Conservation (phyloP, 768 basidiomycete genomes). For the Collybiopsis luxurians region DNA sequence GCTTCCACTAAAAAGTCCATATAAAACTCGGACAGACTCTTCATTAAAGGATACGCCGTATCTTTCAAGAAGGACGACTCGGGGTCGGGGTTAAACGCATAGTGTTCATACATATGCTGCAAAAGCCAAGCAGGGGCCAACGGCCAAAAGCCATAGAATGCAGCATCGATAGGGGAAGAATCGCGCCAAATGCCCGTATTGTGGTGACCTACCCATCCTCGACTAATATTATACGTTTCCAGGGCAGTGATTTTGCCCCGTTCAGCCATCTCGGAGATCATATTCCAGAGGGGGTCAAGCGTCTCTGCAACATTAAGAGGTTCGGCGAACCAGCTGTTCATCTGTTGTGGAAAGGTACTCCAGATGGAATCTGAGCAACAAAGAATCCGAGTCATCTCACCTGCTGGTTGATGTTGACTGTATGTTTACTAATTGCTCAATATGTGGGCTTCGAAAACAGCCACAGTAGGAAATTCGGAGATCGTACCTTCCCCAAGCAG, state of each 20-base stretch:
- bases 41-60: slow-evolving; percentile 12
- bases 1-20: slow-evolving; percentile 9
- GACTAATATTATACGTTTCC: slow-evolving; percentile 15
- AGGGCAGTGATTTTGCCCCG: slow-evolving; percentile 10
- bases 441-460: not conserved
- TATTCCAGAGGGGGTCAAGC: slow-evolving; percentile 12
- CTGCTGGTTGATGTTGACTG: slow-evolving; percentile 16
- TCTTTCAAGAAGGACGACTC: slow-evolving; percentile 7
- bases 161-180: slow-evolving; percentile 14
- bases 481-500: slow-evolving; percentile 13
- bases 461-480: not conserved
- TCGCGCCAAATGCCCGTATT: slow-evolving; percentile 7
- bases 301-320: slow-evolving; percentile 15
- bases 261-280: slow-evolving; percentile 15
- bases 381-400: slow-evolving; percentile 9
- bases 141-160: slow-evolving; percentile 17
- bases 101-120: slow-evolving; percentile 15
- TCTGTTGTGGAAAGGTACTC: not conserved
- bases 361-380: not conserved
- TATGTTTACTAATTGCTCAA: slow-evolving; percentile 11
- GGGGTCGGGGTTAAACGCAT: slow-evolving; percentile 3
- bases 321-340: slow-evolving; percentile 16
- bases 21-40: slow-evolving; percentile 10
- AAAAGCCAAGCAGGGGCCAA: slow-evolving; percentile 11
- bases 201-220: slow-evolving; percentile 15